These are phyloP conservation scores for Kickxella alabastrina DNA, from an alignment of 192 early-diverging fungal species.

Conservation along the genomic window DNA sequence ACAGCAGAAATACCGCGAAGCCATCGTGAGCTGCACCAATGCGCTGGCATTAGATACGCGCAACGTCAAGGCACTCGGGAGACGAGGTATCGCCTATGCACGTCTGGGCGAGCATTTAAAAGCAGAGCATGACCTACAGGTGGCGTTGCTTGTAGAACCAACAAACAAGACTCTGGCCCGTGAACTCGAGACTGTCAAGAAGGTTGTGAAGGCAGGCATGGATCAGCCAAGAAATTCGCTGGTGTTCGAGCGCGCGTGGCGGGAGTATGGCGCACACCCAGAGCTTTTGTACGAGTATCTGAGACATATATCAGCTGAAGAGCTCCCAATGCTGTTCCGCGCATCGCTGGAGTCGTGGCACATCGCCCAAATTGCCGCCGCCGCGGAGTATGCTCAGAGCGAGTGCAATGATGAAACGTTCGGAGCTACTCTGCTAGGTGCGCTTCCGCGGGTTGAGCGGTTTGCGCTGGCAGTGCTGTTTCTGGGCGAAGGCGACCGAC, in stretches of 20 bases:
- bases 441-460: conserved; percentile 5
- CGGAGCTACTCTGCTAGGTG: background rate
- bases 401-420: background rate
- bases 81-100: conserved; percentile 11
- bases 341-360: conserved; percentile 11
- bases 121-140: conserved; percentile 9
- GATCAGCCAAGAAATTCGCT: background rate
- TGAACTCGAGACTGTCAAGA: conserved; percentile 8
- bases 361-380: conserved; percentile 1
- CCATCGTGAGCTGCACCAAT: conserved; percentile 6
- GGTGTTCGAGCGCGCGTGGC: conserved; percentile 20
- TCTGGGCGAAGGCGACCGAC: conserved; percentile 3
- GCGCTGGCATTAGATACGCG: conserved; percentile 5
- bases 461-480: conserved; percentile 15
- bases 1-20: conserved; percentile 52
- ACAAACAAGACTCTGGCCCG: conserved; percentile 3
- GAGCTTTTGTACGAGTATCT: conserved; percentile 9
- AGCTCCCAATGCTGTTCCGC: conserved; percentile 10
- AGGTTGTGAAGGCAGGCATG: background rate
- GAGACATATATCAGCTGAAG: conserved; percentile 1
- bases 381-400: conserved; percentile 2
- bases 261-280: conserved; percentile 2
- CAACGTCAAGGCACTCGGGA: conserved; percentile 26
- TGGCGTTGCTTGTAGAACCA: conserved; percentile 8
- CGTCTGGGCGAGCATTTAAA: background rate